Base-by-base conservation (phyloP, 1,139 yeast genomes). In the Pichia sp. region DNA sequence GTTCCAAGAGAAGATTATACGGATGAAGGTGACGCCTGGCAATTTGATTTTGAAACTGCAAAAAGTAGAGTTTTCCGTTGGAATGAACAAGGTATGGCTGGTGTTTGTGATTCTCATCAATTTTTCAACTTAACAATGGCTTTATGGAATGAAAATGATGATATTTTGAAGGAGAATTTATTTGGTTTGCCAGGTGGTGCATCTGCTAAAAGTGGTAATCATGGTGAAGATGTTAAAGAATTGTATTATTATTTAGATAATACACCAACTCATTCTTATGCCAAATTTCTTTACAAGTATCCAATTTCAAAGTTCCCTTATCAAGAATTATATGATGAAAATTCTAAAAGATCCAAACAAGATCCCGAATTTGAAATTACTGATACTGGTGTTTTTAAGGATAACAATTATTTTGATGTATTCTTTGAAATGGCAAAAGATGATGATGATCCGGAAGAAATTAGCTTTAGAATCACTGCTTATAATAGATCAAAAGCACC, bases 1-100 rank as follows among this genome's bases (percentile, higher is more conserved):
- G 87, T 96, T 0, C 97, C 93, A 11, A 74, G 97, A 57, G 97
- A 91, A 69, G 98, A 91, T 67, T 91, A 91, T 69, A 87, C 96
- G 0, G 73, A 69, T 47, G 77, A 84, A 62, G 98, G 98, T 46
- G 93, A 90, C 61, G 97, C 97, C 3, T 91, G 98, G 98, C 77
- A 84, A 39, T 91, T 91, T 69, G 90, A 96, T 11, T 90, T 90
- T 67, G 96, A 88, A 56, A 91, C 88, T 58, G 87, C 96, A 5
- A 77, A 83, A 58, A 80, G 95, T 30, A 76, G 98, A 64, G 82
- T 88, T 19, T 91, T 87, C 66, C 76, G 98, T 51, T 91, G 98
- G 98, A 96, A 96, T 47, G 98, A 91, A 69, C 98, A 91, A 67
- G 98, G 98, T 5, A 74, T 91, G 61, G 96, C 95, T 11, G 98